Percentiles rank a stretch among this genome's conserved stretches.
Conservation (phyloP, 1,284 basidiomycete genomes). For the Inonotus obliquus region DNA sequence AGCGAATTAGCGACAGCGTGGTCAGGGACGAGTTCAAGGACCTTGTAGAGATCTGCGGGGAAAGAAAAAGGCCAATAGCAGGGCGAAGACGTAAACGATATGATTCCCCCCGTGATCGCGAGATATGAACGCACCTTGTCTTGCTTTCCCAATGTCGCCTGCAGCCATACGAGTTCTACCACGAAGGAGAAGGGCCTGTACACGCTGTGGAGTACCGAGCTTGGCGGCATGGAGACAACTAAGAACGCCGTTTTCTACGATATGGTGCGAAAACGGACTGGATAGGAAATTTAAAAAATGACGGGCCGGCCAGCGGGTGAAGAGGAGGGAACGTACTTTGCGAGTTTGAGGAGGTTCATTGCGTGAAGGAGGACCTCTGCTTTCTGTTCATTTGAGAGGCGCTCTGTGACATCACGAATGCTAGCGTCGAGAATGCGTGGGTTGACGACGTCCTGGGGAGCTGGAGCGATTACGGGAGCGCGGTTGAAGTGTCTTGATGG, state of each 20-base stretch:
- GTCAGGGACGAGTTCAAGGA: slow-evolving; percentile 58
- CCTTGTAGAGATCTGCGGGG: slow-evolving; percentile 55
- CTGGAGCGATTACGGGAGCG: slow-evolving; percentile 1
- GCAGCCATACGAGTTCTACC: slow-evolving; percentile 57
- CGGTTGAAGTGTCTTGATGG: slow-evolving; percentile 15
- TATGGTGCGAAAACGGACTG: slow-evolving; percentile 45
- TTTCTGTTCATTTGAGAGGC: slow-evolving; percentile 57
- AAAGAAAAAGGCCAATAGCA: slow-evolving; percentile 3
- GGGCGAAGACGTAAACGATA: background rate
- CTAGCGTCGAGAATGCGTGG: slow-evolving; percentile 67
- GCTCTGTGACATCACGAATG: slow-evolving; percentile 56
- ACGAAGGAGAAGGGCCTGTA: slow-evolving; percentile 57
- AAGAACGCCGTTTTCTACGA: slow-evolving; percentile 71
- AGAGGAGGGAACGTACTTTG: slow-evolving; percentile 32
- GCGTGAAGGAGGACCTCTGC: slow-evolving; percentile 61
- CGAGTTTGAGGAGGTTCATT: slow-evolving; percentile 45
- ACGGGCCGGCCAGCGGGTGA: slow-evolving; percentile 5
- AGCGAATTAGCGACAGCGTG: slow-evolving; percentile 62
- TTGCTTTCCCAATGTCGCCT: slow-evolving; percentile 54
- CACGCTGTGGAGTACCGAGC: slow-evolving; percentile 46
- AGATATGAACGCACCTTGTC: slow-evolving; percentile 46
- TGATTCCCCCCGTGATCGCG: background rate
- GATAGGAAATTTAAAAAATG: slow-evolving; percentile 10
- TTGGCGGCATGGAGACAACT: slow-evolving; percentile 58
- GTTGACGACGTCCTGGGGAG: slow-evolving; percentile 56